These are phyloP conservation scores for Cryptosporidium ubiquitum DNA, from an alignment of 169 alveolate genomes.

Conservation along the genomic window DNA sequence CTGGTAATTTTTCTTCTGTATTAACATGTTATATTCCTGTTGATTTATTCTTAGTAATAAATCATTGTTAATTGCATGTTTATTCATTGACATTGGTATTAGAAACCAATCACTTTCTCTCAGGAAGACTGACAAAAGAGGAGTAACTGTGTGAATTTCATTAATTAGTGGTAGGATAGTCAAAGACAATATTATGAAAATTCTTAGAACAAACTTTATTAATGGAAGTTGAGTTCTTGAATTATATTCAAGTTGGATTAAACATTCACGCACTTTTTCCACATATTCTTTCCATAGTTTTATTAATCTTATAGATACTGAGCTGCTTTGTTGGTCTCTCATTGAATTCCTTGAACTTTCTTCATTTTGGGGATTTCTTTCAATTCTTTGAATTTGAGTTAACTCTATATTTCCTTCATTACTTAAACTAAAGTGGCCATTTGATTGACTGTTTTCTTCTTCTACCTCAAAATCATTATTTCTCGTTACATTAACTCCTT, in stretches of 20 bases:
- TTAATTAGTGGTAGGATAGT: conserved; percentile 51
- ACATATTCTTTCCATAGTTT: neutral
- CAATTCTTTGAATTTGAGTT: neutral
- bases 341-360: neutral
- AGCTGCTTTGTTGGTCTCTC: neutral
- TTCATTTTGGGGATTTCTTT: neutral
- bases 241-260: conserved; percentile 15
- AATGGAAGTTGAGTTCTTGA: conserved; percentile 34
- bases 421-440: neutral
- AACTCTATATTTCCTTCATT: conserved; percentile 10
- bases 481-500: neutral
- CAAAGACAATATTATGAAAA: conserved; percentile 26
- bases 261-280: neutral
- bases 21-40: conserved; percentile 2
- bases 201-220: conserved; percentile 33
- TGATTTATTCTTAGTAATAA: conserved; percentile 35
- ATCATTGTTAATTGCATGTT: conserved; percentile 28
- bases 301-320: neutral
- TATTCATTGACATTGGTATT: conserved; percentile 33
- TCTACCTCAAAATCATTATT: neutral
- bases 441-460: neutral
- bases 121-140: conserved; percentile 34
- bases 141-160: conserved; percentile 37
- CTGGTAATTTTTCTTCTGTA: neutral
- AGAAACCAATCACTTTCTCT: conserved; percentile 56